phyloP scores from a whole-genome alignment of 768 basidiomycete genomes.

The Daedaleopsis nitida region DNA sequence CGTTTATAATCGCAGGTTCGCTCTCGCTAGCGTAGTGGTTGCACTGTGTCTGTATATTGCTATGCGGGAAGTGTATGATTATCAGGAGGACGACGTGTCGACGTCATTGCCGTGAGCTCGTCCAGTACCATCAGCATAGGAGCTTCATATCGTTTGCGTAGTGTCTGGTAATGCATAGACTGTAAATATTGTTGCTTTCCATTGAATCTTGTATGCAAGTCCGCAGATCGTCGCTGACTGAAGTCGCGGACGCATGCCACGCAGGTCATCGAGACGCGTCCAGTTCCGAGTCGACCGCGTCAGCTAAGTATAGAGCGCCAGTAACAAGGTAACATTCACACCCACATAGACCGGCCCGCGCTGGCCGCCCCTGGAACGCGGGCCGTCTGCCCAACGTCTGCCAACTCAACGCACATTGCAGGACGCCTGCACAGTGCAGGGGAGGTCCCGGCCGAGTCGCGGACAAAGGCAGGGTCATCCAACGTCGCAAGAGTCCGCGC shows the following conservation, averaged over 20 bases:
- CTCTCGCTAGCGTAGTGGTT: constrained; percentile 5
- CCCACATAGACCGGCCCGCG: no score
- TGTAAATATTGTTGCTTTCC: constrained; percentile 12
- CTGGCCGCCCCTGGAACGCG: no score
- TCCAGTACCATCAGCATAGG: background rate
- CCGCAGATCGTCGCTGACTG: background rate
- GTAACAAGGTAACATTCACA: no score
- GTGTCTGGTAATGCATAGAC: constrained; percentile 17
- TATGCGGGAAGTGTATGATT: constrained; percentile 7
- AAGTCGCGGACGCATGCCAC: background rate
- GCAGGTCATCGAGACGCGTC: background rate
- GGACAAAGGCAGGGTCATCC: no score
- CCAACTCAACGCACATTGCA: no score
- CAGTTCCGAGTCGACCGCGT: background rate
- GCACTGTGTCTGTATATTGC: constrained; percentile 15
- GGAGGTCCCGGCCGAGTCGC: no score
- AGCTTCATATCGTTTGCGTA: background rate
- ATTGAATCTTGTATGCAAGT: background rate
- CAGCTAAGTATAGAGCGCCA: no score
- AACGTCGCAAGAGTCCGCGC: background rate
- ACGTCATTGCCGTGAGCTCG: no score
- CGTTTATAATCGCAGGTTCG: constrained; percentile 20
- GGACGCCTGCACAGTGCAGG: no score
- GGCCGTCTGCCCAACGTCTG: no score
- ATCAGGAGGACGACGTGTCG: constrained; percentile 11